Conservation (phyloP, 2,329 filamentous ascomycete genomes). For the Apiospora koreana region DNA sequence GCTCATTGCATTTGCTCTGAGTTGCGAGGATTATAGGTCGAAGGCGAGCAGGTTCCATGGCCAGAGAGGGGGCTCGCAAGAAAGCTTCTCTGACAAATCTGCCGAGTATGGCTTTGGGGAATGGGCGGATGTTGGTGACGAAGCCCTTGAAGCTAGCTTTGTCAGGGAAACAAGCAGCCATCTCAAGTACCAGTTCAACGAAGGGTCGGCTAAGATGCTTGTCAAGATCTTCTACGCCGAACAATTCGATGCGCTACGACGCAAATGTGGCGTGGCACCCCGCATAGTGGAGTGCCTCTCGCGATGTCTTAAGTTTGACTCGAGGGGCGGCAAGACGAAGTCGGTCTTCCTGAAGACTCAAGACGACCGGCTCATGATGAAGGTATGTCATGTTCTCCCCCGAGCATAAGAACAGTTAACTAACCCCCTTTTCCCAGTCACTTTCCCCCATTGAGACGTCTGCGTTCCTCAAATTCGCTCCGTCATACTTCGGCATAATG, state of each 20-base stretch:
- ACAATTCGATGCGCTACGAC: conserved; percentile 91
- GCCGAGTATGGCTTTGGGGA: background rate
- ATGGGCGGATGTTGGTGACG: conserved; percentile 45
- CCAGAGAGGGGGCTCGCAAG: conserved; percentile 19
- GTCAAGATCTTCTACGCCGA: conserved; percentile 99
- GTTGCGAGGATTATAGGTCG: conserved; percentile 80
- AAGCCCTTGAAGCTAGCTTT: conserved; percentile 81
- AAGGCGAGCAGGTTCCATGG: conserved; percentile 61
- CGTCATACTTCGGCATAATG: conserved; percentile 97
- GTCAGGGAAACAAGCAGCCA: conserved; percentile 86
- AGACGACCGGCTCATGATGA: conserved; percentile 91
- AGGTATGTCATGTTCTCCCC: conserved; percentile 42
- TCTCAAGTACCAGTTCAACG: conserved; percentile 92
- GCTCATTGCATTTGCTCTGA: conserved; percentile 88
- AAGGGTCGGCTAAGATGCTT: conserved; percentile 90
- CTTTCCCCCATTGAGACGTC: conserved; percentile 89
- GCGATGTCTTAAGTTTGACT: conserved; percentile 96
- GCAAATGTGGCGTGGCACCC: conserved; percentile 90
- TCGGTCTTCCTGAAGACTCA: conserved; percentile 96
- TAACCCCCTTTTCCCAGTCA: conserved; percentile 52
- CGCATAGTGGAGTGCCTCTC: conserved; percentile 95
- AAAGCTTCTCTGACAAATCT: background rate
- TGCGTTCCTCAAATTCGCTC: conserved; percentile 92
- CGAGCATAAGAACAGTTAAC: background rate
- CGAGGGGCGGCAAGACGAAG: conserved; percentile 96